phyloP scores from a whole-genome alignment of 176 grass and related monocot genomes.

The Typha latifolia region DNA sequence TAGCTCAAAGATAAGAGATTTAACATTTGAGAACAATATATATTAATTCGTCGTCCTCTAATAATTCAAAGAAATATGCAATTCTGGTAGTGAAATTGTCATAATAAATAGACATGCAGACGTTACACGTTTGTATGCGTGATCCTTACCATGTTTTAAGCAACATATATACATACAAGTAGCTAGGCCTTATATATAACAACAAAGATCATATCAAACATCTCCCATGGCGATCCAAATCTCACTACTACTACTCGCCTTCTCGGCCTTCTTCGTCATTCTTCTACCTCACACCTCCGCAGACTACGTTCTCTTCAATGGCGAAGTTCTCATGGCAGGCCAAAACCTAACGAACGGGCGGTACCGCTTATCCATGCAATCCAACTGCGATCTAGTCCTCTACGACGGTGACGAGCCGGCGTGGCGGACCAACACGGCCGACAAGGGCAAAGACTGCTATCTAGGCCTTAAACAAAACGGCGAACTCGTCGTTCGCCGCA shows the following conservation, averaged over 20 bases:
- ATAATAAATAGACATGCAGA: too few relatives aligned
- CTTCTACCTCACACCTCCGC: background rate
- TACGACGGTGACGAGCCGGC: background rate
- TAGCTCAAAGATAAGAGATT: too few relatives aligned
- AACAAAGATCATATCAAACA: background rate
- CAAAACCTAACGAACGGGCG: conserved; percentile 11
- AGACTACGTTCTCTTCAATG: conserved; percentile 11
- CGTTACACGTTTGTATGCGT: too few relatives aligned
- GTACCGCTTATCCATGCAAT: conserved; percentile 6
- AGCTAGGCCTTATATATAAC: background rate
- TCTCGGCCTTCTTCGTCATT: background rate
- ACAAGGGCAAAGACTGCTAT: background rate
- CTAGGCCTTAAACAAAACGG: background rate
- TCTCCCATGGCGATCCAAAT: background rate
- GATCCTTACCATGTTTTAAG: background rate
- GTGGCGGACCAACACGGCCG: conserved; percentile 1
- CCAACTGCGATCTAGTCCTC: conserved; percentile 3
- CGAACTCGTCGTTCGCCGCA: conserved; percentile 2
- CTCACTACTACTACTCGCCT: background rate
- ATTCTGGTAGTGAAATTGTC: too few relatives aligned
- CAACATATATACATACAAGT: background rate
- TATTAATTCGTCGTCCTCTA: too few relatives aligned
- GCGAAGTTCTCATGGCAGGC: conserved; percentile 15
- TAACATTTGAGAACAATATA: too few relatives aligned
- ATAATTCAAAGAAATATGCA: too few relatives aligned